Evolutionary conservation across 805 yeast species (phyloP), one percentile per base, ranked within the genome.

Genomic region (Myxozyma monticola): DNA sequence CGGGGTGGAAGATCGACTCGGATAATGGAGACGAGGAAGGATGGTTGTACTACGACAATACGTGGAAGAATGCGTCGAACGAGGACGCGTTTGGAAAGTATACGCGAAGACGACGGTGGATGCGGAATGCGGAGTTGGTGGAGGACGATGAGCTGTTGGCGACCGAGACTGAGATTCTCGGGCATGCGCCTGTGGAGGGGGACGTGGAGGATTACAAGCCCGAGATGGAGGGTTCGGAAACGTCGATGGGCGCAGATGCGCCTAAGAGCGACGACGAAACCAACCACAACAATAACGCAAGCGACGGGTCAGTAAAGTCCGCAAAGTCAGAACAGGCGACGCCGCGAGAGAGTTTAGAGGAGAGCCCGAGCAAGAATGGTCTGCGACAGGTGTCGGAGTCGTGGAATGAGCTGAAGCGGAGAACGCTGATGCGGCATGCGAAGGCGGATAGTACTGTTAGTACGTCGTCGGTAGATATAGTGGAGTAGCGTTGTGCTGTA

Each of bases 61-160:
- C 95, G 2, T 91, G 99, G 99, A 87, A 86, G 61, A 82, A 81
- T 59, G 96, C 98, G 15, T 72, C 89, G 1, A 80, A 93, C 0
- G 96, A 87, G 48, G 95, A 90, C 65, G 77, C 93, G 2, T 90
- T 82, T 68, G 81, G 93, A 21, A 89, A 88, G 67, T 91, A 89
- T 65, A 91, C 98, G 4, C 79, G 99, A 68, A 79, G 96, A 65
- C 80, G 99, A 72, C 77, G 97, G 65, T 91, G 99, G 99, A 79
- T 91, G 14, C 79, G 99, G 57, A 88, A 95, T 1, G 99, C 99
- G 0, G 95, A 88, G 66, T 74, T 89, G 59, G 83, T 85, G 6
- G 57, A 51, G 41, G 54, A 53, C 22, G 54, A 53, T 20, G 50
- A 48, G 37, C 15, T 48, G 37, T 35, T 49, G 18, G 51, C 47